Base-by-base conservation (phyloP, 2,329 filamentous ascomycete genomes). In the Corniculantispora saksenae region DNA sequence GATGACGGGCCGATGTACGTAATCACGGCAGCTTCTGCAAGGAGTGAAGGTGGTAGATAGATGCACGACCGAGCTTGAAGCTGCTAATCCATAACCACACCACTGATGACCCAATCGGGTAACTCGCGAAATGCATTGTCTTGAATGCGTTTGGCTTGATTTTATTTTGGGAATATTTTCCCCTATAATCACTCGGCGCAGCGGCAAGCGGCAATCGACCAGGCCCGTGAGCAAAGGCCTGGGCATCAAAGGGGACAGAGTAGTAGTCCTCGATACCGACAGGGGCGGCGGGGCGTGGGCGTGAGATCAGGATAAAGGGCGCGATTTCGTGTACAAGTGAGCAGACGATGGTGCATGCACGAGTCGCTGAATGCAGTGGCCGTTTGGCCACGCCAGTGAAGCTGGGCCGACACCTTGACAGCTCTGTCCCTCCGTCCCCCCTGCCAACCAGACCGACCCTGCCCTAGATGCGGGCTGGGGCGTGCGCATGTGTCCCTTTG, bases 151-250 rank as follows among this genome's bases (percentile, higher is more conserved):
- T 47, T 32, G 40, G 9, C 55, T 3, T 57, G 6, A 45, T 7
- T 13, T 57, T 23, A 10, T 47, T 32, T 47, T 17, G 23, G 40
- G 23, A n/a, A 19, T 58, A 17, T 45, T 45, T 54, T 57, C 27
- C 23, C 23, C 21, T 57, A n/a, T 23, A 32, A 17, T 47, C 55
- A 29, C 54, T 43, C 23, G 54, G 38, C 15, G 21, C 23, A 43
- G 23, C 54, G 55, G 40, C 55, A 58, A 45, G 25, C 40, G 55
- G 55, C 55, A 58, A 58, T 58, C 55, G 40, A 58, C n/a, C 25
- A 38, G 55, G 40, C 21, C 38, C 25, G 55, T 58, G 55, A 58
- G 40, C 54, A 19, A 4, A 13, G 15, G 13, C 3, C 25, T 47
- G 55, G 47, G 55, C 55, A 58, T 40, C 10, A 58, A n/a, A 25